Evolutionary conservation across 805 yeast genomes (phyloP).

Genomic region (Pichia thaimueangensis): DNA sequence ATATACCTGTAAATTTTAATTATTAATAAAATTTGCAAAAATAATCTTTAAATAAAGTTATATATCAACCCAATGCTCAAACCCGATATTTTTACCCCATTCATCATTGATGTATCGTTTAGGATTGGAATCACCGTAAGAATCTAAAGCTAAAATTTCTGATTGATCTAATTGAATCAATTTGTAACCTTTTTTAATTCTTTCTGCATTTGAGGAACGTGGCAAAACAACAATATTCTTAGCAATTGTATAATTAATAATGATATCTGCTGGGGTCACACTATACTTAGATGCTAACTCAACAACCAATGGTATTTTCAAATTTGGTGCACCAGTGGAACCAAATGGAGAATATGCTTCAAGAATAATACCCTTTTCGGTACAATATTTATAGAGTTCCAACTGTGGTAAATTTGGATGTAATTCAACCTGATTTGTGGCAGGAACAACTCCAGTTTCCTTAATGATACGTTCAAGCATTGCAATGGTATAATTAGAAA

Average conservation of each 20-base stretch:
- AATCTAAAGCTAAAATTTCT: conserved; percentile 30
- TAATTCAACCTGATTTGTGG: conserved; percentile 47
- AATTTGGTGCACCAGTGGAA: conserved; percentile 55
- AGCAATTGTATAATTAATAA: conserved; percentile 56
- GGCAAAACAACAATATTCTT: conserved; percentile 61
- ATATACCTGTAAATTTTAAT: too few species aligned
- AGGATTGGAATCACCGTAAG: conserved; percentile 29
- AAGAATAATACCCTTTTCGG: conserved; percentile 33
- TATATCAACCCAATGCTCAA: conserved; percentile 25
- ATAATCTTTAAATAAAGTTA: not conserved
- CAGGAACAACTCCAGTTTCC: conserved; percentile 45
- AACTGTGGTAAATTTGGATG: conserved; percentile 40
- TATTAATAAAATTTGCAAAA: not conserved
- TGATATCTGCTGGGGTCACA: conserved; percentile 48
- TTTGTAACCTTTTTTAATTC: conserved; percentile 41
- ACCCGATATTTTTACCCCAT: conserved; percentile 32
- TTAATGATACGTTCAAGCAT: conserved; percentile 35
- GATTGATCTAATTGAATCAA: conserved; percentile 33
- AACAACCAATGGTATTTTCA: conserved; percentile 43
- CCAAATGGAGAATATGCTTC: conserved; percentile 64
- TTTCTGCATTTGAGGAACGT: conserved; percentile 61
- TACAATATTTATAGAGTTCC: conserved; percentile 35
- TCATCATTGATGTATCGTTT: conserved; percentile 25
- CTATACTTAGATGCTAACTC: conserved; percentile 52
- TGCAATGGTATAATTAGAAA: conserved; percentile 44